phyloP scores from a whole-genome alignment of 768 basidiomycete species.

The Gelatoporia subvermispora region DNA sequence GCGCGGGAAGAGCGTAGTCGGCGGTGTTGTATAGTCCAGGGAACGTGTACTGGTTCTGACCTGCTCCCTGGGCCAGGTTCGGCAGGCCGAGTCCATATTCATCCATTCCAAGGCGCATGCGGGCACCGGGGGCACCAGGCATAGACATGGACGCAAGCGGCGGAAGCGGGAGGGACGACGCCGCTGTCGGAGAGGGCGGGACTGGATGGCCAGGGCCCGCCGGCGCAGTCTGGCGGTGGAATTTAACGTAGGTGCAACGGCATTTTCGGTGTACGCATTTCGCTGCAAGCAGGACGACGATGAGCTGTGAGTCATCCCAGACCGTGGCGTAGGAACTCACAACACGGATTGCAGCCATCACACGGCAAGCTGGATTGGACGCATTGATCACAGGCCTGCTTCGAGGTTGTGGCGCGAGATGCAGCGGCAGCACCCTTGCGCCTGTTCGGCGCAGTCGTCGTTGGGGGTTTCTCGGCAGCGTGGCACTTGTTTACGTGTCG shows the following conservation, averaged over 20 bases:
- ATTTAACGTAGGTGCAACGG: slow-evolving; percentile 78
- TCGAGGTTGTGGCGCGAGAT: slow-evolving; percentile 70
- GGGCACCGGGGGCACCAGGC: no score
- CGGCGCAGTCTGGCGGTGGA: slow-evolving; percentile 77
- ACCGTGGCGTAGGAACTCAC: slow-evolving; percentile 36
- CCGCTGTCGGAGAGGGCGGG: slow-evolving; percentile 22
- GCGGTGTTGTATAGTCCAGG: no score
- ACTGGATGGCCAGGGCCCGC: slow-evolving; percentile 64
- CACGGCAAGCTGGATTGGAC: slow-evolving; percentile 71
- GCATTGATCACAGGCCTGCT: slow-evolving; percentile 84
- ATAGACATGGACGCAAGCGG: slow-evolving; percentile 5
- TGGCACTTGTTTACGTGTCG: slow-evolving; percentile 88
- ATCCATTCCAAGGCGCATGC: no score
- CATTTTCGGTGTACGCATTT: slow-evolving; percentile 71
- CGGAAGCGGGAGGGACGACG: slow-evolving; percentile 4
- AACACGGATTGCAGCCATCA: slow-evolving; percentile 75
- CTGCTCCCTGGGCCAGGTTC: no score
- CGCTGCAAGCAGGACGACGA: slow-evolving; percentile 34
- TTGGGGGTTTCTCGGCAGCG: slow-evolving; percentile 61
- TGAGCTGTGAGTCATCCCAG: background rate
- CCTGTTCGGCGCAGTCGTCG: slow-evolving; percentile 36
- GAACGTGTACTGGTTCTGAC: no score
- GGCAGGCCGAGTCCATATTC: no score
- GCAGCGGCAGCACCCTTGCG: slow-evolving; percentile 64
- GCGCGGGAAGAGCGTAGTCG: no score